A percentile compares a stretch with the other conserved stretches of the same genome.
These are phyloP conservation scores for Magnusiomyces suaveolens DNA, from an alignment of 1,139 yeast species.

Conservation along the genomic window DNA sequence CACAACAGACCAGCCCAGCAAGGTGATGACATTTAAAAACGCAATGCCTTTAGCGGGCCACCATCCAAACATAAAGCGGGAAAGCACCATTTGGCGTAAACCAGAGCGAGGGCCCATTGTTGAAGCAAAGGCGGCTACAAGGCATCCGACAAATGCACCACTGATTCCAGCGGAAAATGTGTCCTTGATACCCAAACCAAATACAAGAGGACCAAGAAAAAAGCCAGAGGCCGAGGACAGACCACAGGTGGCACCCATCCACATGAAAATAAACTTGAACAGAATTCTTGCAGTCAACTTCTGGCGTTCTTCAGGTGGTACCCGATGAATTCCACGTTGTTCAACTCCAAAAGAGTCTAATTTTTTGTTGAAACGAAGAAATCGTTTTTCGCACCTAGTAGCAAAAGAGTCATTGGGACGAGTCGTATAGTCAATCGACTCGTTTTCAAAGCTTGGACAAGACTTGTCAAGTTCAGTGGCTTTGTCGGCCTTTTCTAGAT, in stretches of 20 bases:
- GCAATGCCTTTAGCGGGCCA: conserved; percentile 70
- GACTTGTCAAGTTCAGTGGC: background rate
- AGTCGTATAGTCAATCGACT: background rate
- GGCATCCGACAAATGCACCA: conserved; percentile 58
- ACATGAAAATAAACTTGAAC: conserved; percentile 57
- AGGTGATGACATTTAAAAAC: conserved; percentile 58
- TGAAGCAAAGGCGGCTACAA: conserved; percentile 65
- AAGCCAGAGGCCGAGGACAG: conserved; percentile 76
- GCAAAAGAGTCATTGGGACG: background rate
- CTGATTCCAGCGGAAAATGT: conserved; percentile 51
- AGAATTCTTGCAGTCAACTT: conserved; percentile 22
- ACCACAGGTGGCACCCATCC: conserved; percentile 82
- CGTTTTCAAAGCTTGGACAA: background rate
- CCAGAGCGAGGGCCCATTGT: conserved; percentile 85
- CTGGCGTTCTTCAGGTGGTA: conserved; percentile 59
- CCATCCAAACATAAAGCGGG: conserved; percentile 73
- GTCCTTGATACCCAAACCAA: conserved; percentile 55
- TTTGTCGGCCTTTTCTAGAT: background rate
- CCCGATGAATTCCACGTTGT: conserved; percentile 71
- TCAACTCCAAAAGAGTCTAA: conserved; percentile 56
- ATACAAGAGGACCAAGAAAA: conserved; percentile 62
- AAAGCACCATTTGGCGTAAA: conserved; percentile 75
- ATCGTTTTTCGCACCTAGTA: conserved; percentile 18
- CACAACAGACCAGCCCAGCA: conserved; percentile 81
- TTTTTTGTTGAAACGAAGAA: conserved; percentile 28